Evolutionary conservation across 2,329 filamentous ascomycete species (phyloP).

Genomic region (Verticillium isaacii): DNA sequence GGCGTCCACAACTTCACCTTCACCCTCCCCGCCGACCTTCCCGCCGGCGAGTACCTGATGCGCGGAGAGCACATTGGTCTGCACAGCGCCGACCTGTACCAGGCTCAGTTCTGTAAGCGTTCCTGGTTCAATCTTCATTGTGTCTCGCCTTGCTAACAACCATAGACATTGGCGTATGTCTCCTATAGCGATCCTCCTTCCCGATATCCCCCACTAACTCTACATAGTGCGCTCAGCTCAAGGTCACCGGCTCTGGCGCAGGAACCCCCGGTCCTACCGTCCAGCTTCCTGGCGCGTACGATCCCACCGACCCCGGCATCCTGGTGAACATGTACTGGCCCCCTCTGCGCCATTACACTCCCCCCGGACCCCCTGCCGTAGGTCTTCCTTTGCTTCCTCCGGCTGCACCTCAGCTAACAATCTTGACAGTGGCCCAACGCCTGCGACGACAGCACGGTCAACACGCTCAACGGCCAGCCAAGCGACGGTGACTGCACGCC

Average conservation of each 20-base stretch:
- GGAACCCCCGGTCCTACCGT: conserved; percentile 24
- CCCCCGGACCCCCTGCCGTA: conserved; percentile 21
- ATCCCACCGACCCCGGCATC: conserved; percentile 22
- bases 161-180: conserved; percentile 27
- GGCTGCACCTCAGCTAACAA: neutral
- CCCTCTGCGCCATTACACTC: conserved; percentile 20
- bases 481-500: conserved; percentile 27
- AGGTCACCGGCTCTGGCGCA: conserved; percentile 17
- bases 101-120: conserved; percentile 27
- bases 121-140: neutral
- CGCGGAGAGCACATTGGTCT: conserved; percentile 29
- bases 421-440: conserved; percentile 19
- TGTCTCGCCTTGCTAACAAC: conserved; percentile 13
- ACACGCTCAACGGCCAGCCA: conserved; percentile 19
- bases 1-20: conserved; percentile 29
- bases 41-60: conserved; percentile 24
- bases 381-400: neutral
- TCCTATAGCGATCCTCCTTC: neutral
- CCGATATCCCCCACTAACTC: conserved; percentile 19
- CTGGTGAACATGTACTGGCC: conserved; percentile 27
- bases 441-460: conserved; percentile 28
- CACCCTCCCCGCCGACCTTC: conserved; percentile 19
- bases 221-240: conserved; percentile 25
- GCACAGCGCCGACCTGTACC: conserved; percentile 21
- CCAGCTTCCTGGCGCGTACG: conserved; percentile 26